Conservation (phyloP, 257 asterid species). For the Fraxinus anomala region DNA sequence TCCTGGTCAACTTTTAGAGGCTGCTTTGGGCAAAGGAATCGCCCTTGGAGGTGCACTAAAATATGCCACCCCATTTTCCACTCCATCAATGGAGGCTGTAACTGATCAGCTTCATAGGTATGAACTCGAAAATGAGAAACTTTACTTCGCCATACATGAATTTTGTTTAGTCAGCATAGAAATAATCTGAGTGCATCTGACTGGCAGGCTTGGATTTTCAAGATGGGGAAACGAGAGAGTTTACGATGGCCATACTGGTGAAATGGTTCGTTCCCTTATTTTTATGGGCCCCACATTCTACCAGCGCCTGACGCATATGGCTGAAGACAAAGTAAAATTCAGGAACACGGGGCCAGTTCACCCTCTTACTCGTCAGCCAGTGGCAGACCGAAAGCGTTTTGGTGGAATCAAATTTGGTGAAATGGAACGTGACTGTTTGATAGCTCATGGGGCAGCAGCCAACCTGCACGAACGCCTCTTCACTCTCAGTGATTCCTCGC, state of each 20-base stretch:
- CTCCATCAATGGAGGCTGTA: constrained; percentile 72
- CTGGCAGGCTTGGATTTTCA: constrained; percentile 72
- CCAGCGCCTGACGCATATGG: constrained; percentile 93
- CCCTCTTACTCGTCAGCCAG: constrained; percentile 97
- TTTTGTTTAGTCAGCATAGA: background rate
- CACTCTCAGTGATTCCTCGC: constrained; percentile 84
- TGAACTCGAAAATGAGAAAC: background rate
- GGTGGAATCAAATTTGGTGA: constrained; percentile 95
- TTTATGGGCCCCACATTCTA: constrained; percentile 95
- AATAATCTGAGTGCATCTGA: constrained; percentile 8
- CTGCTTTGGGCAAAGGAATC: constrained; percentile 88
- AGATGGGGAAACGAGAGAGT: constrained; percentile 91
- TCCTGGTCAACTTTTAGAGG: constrained; percentile 90
- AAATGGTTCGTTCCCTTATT: constrained; percentile 57
- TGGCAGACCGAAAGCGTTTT: constrained; percentile 86
- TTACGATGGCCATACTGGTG: constrained; percentile 79
- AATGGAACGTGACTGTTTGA: constrained; percentile 93
- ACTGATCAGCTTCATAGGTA: constrained; percentile 86
- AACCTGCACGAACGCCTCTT: constrained; percentile 88
- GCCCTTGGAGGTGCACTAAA: constrained; percentile 74
- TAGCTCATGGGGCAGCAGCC: constrained; percentile 92
- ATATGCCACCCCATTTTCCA: constrained; percentile 88
- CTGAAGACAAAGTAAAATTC: constrained; percentile 92
- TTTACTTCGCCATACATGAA: background rate
- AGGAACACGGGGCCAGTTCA: constrained; percentile 93